Percentiles rank a stretch among this genome's conserved stretches.
phyloP scores from a whole-genome alignment of 768 basidiomycete species.

The Mrakia blollopis region DNA sequence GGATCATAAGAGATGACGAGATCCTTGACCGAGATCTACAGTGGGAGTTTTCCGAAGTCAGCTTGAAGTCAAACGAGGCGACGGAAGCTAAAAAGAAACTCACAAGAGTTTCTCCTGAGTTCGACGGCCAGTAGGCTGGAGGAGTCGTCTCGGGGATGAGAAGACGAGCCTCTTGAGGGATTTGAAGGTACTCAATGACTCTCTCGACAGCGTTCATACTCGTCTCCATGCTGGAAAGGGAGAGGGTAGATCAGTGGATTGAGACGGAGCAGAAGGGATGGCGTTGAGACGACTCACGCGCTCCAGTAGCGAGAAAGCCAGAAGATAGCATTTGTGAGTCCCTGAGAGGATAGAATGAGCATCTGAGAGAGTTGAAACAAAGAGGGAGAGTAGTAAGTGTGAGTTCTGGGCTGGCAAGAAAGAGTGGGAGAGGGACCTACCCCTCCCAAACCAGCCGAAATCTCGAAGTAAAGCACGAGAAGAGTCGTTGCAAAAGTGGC shows the following conservation, averaged over 20 bases:
- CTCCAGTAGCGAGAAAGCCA: constrained; percentile 31
- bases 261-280: not conserved
- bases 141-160: constrained; percentile 67
- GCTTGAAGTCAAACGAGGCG: too few species aligned
- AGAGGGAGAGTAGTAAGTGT: not conserved
- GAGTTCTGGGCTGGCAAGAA: too few species aligned
- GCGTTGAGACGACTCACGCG: too few species aligned
- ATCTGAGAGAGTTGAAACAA: constrained; percentile 47
- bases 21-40: constrained; percentile 50
- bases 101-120: not conserved
- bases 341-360: constrained; percentile 65
- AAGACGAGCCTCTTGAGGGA: constrained; percentile 66
- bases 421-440: not conserved
- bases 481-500: constrained; percentile 72
- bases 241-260: constrained; percentile 39
- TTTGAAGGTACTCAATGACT: constrained; percentile 55
- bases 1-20: constrained; percentile 71
- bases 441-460: constrained; percentile 45
- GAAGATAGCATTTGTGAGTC: constrained; percentile 51
- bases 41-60: too few species aligned
- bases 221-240: constrained; percentile 52
- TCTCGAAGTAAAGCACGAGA: constrained; percentile 60
- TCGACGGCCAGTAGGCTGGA: constrained; percentile 89
- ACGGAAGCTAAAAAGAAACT: not conserved
- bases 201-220: constrained; percentile 70